Evolutionary conservation across 2,329 filamentous ascomycete genomes (phyloP).

Genomic region (Cryphonectria nitschkei): DNA sequence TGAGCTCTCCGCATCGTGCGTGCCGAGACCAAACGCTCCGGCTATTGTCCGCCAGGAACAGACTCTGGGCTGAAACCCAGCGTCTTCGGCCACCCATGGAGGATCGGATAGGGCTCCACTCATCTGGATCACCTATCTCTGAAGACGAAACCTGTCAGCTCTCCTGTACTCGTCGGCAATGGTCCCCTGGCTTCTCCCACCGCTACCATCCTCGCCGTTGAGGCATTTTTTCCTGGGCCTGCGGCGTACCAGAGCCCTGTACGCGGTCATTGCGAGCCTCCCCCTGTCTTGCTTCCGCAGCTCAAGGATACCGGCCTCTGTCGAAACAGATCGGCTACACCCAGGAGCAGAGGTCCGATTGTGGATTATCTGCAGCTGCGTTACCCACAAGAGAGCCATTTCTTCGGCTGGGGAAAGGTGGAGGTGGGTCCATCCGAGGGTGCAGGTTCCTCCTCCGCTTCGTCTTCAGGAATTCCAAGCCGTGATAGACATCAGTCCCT

Average conservation of each 20-base stretch:
- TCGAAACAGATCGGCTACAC: conserved; percentile 28
- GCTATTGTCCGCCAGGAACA: conserved; percentile 9
- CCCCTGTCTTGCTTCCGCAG: conserved; percentile 13
- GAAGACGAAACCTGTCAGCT: conserved; percentile 23
- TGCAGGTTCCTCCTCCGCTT: not conserved
- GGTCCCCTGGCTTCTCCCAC: conserved; percentile 18
- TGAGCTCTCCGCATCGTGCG: not conserved
- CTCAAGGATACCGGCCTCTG: conserved; percentile 23
- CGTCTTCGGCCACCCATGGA: conserved; percentile 25
- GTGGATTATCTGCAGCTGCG: not conserved
- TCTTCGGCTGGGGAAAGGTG: conserved; percentile 25
- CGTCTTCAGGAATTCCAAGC: conserved; percentile 9
- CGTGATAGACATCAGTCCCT: conserved; percentile 11
- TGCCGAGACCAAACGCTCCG: not conserved
- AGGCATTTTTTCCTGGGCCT: conserved; percentile 26
- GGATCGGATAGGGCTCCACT: conserved; percentile 22
- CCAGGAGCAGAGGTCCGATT: conserved; percentile 22
- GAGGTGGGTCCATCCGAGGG: conserved; percentile 23
- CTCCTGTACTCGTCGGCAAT: conserved; percentile 17
- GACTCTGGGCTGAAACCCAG: conserved; percentile 26
- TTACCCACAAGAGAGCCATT: conserved; percentile 3
- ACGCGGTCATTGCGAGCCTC: conserved; percentile 10
- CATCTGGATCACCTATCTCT: conserved; percentile 28
- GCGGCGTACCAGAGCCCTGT: not conserved
- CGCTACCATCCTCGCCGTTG: conserved; percentile 18